Evolutionary conservation across 371 early-diverging fungal species (phyloP), one percentile per base, ranked within the genome.

Genomic region (Mortierella sp.): DNA sequence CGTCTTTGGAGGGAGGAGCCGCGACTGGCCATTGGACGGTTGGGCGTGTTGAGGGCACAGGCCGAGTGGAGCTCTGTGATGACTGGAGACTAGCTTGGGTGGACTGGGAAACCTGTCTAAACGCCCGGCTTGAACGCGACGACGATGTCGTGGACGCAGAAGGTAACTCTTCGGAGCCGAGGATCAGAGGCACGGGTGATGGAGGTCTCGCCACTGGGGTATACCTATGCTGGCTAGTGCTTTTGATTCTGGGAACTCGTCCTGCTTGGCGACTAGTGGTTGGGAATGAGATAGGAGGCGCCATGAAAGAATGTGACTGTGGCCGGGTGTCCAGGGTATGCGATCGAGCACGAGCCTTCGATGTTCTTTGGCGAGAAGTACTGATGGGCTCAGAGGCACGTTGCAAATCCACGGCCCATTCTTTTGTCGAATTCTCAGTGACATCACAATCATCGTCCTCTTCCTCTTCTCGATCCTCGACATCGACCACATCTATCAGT

Each of bases 381-480:
- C 37, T 34, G 37, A 34, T 11, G 37, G 37, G 14, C 37, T 34
- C 37, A 34, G 37, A 34, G 14, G 37, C 37, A 7, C 37, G 7
- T 14, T 34, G 37, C 37, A 34, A 34, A 14, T 56, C 63, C 8
- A 49, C 52, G 27, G 58, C 44, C 15, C 56, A 54, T 15, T 64
- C 65, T 8, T 72, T 65, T 5, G 59, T 62, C 2, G 48, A 63
- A 4, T 50, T 64, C 0, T 47, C 6, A 1, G 37, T 4, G 1
- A 2, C 4, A 7, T 14, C 37, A 7, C 37, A 21, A 2, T 26
- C 41, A 28, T 64, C 67, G n/a, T 62, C 73, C 39, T 65, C 65
- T 15, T 78, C 81, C 51, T 61, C 68, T 19, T 79, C 79, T 34
- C 60, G 61, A 34, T 72, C 72, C 8, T 72, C 72, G 15, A 65